These are phyloP conservation scores for Haplosporangium gracile DNA, from an alignment of 192 early-diverging fungal species.

Conservation along the genomic window DNA sequence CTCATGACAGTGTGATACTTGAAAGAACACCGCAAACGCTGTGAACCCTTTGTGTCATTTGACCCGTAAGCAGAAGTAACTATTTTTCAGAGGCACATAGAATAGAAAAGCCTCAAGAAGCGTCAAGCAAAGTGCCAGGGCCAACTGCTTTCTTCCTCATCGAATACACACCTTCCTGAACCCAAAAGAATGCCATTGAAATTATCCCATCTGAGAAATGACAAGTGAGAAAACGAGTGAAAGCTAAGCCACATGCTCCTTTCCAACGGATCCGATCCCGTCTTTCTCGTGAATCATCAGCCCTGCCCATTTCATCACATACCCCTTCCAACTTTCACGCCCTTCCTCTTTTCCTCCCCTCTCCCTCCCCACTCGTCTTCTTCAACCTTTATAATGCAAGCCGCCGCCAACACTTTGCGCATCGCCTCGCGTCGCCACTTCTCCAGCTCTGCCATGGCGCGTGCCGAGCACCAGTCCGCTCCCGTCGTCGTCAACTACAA, in stretches of 20 bases:
- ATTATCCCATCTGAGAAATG: too few species aligned
- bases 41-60: too few species aligned
- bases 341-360: slow-evolving; percentile 1
- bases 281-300: background rate
- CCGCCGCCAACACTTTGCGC: slow-evolving; percentile 38
- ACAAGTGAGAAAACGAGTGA: background rate
- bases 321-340: slow-evolving; percentile 2
- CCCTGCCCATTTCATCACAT: background rate
- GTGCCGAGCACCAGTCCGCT: slow-evolving; percentile 56
- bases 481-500: slow-evolving; percentile 62
- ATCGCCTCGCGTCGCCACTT: slow-evolving; percentile 57
- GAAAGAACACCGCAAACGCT: background rate
- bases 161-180: too few species aligned
- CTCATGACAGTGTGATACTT: background rate
- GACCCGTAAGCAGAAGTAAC: too few species aligned
- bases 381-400: slow-evolving; percentile 61
- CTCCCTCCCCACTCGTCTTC: slow-evolving; percentile 39
- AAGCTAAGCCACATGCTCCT: background rate
- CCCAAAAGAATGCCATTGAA: too few species aligned
- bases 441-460: slow-evolving; percentile 41
- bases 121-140: too few species aligned
- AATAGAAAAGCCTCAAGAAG: too few species aligned
- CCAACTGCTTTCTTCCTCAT: too few species aligned
- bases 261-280: slow-evolving; percentile 5
- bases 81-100: too few species aligned